These are phyloP conservation scores for Botrytis sinoallii DNA, from an alignment of 2,329 filamentous ascomycete species.

Conservation along the genomic window DNA sequence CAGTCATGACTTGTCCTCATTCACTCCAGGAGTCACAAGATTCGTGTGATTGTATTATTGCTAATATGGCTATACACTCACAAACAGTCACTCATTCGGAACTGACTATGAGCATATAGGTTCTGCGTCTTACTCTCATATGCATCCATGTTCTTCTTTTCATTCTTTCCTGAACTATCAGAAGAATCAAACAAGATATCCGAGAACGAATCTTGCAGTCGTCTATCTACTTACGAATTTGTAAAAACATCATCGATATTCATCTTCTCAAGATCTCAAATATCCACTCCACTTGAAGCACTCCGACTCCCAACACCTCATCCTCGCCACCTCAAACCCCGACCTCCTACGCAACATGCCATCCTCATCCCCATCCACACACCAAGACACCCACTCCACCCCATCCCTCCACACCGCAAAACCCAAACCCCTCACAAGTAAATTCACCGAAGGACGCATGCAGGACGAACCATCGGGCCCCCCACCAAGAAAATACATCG, in stretches of 20 bases:
- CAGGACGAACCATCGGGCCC: background rate
- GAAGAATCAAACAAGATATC: background rate
- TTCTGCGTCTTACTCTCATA: background rate
- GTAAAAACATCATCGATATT: background rate
- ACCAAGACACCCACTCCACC: fast-evolving
- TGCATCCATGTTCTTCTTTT: background rate
- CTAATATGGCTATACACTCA: background rate
- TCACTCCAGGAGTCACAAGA: background rate
- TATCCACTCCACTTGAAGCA: background rate
- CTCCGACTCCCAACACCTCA: no score
- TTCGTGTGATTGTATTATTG: background rate
- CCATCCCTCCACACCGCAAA: no score
- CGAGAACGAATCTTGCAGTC: no score
- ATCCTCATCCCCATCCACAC: no score
- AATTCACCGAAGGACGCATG: background rate
- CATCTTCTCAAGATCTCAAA: background rate
- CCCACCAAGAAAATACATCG: no score
- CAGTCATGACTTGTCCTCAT: background rate
- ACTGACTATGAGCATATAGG: background rate
- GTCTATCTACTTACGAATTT: no score
- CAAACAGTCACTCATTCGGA: background rate
- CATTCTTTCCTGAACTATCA: background rate
- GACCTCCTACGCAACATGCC: background rate
- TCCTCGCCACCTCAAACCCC: no score
- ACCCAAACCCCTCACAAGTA: background rate